A percentile compares a stretch with the other conserved stretches of the same genome.
These are phyloP conservation scores for Tetracladium setigerum DNA, from an alignment of 495 filamentous ascomycete species.

Conservation along the genomic window DNA sequence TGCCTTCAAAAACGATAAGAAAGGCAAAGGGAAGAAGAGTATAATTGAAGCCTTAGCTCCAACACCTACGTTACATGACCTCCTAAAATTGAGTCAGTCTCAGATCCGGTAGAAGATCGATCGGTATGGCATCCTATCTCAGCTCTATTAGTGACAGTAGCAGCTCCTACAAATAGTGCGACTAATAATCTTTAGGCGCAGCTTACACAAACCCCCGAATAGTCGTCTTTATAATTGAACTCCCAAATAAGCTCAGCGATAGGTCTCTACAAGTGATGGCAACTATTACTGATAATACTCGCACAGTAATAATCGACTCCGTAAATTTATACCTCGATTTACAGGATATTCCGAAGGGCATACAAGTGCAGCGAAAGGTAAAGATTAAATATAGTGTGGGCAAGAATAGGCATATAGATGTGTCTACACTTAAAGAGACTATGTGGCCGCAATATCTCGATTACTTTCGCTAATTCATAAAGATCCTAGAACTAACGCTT, in stretches of 20 bases:
- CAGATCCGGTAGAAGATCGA: not conserved
- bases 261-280: constrained; percentile 2
- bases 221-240: constrained; percentile 6
- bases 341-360: not conserved
- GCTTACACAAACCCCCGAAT: not conserved
- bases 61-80: no score
- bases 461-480: constrained; percentile 12
- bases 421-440: constrained; percentile 9
- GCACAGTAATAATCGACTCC: constrained; percentile 1
- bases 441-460: constrained; percentile 11
- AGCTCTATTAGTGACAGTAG: not conserved
- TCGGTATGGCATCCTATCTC: not conserved
- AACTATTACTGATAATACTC: constrained; percentile 1
- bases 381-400: constrained; percentile 9
- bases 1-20: not conserved
- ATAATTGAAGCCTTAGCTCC: no score
- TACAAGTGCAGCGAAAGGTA: not conserved
- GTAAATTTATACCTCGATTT: constrained; percentile 9
- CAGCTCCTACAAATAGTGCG: not conserved
- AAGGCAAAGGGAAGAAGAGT: no score
- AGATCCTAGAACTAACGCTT: constrained; percentile 14
- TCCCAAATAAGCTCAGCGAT: not conserved
- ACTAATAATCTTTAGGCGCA: not conserved
- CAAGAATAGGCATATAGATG: constrained; percentile 10
- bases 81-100: no score